Evolutionary conservation across 108 stramenopile species (phyloP).

Genomic region (Mediolabrus comicus): DNA sequence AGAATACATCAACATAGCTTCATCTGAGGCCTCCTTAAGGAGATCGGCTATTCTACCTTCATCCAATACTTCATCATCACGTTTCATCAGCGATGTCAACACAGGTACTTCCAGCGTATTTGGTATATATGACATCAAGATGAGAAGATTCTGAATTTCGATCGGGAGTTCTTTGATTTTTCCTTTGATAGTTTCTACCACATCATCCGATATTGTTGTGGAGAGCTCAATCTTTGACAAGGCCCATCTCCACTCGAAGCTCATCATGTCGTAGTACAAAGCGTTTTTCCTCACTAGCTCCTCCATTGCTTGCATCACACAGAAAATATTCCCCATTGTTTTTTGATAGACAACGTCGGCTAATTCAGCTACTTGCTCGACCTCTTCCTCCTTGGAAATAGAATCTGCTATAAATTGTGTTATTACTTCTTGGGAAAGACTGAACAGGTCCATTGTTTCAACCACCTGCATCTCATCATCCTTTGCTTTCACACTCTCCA

Average conservation of each 20-base stretch:
- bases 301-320: conserved; percentile 38
- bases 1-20: conserved; percentile 8
- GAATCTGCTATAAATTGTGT: conserved; percentile 6
- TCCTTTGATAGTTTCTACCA: conserved; percentile 28
- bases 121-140: conserved; percentile 25
- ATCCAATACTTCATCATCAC: neutral
- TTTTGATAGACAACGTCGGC: conserved; percentile 27
- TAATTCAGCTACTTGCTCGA: conserved; percentile 7
- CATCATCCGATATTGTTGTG: conserved; percentile 23
- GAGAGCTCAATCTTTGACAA: conserved; percentile 25
- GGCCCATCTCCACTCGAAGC: conserved; percentile 31
- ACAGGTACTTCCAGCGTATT: conserved; percentile 14
- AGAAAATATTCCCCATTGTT: conserved; percentile 43
- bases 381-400: conserved; percentile 1
- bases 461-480: neutral
- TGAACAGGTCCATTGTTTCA: conserved; percentile 6
- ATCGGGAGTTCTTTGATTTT: conserved; percentile 9
- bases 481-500: conserved; percentile 5
- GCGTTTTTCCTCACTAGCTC: conserved; percentile 39
- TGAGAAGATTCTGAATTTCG: conserved; percentile 11
- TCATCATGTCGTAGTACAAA: conserved; percentile 36
- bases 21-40: conserved; percentile 4
- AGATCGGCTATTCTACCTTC: neutral
- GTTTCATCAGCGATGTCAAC: conserved; percentile 2
- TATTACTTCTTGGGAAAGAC: conserved; percentile 1